A percentile compares a stretch with the other conserved stretches of the same genome.
phyloP scores from a whole-genome alignment of 2,329 filamentous ascomycete species.

The Ceratocystis cubensis region DNA sequence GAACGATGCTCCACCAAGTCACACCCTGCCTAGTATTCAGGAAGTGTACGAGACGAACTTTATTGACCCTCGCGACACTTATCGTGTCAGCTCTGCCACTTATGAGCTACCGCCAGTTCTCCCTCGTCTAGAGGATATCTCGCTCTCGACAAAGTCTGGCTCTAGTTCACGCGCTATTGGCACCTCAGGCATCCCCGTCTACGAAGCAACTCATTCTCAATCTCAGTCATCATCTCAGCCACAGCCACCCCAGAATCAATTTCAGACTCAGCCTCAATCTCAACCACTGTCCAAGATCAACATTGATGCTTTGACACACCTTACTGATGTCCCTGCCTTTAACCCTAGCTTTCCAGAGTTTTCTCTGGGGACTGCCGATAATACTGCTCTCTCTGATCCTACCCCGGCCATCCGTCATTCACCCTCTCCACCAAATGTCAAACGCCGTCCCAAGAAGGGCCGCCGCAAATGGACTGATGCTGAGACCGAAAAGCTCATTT shows the following conservation, averaged over 20 bases:
- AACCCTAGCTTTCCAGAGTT: constrained; percentile 10
- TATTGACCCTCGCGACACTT: constrained; percentile 16
- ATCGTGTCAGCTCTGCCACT: not conserved
- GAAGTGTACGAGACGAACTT: constrained; percentile 15
- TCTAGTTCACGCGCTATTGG: not conserved
- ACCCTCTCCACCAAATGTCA: constrained; percentile 23
- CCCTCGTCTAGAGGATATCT: constrained; percentile 8
- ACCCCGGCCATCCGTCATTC: not conserved
- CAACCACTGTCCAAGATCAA: not conserved
- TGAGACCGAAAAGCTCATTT: constrained; percentile 49
- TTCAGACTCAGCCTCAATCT: not conserved
- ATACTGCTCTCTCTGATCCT: not conserved
- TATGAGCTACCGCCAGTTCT: constrained; percentile 15
- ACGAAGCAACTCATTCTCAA: not conserved
- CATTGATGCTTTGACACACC: constrained; percentile 22
- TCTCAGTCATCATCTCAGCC: not conserved
- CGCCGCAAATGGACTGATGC: constrained; percentile 53
- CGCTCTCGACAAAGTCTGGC: not conserved
- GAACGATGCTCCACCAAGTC: not conserved
- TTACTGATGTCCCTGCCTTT: constrained; percentile 28
- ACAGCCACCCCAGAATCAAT: not conserved
- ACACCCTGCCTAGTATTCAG: constrained; percentile 16
- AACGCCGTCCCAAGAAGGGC: constrained; percentile 44
- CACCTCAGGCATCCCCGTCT: not conserved
- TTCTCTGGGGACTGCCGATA: not conserved